Evolutionary conservation across 225 moss, liverwort and hornwort species (phyloP).

Genomic region (Polytrichum formosum): DNA sequence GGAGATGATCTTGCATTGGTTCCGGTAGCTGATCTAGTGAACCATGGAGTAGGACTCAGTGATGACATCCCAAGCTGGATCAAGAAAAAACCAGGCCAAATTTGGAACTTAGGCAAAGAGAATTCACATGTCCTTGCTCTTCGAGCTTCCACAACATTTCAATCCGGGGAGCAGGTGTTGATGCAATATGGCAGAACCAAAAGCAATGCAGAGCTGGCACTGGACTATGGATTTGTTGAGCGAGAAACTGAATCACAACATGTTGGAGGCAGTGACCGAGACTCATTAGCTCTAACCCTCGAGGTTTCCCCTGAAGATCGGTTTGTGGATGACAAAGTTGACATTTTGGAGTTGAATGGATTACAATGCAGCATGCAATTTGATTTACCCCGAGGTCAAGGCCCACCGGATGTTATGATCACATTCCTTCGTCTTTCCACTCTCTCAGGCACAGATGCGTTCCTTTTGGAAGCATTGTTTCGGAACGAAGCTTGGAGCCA

Average conservation of each 20-base stretch:
- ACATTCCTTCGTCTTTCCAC: constrained; percentile 86
- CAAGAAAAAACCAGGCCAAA: constrained; percentile 38
- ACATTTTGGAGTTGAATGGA: constrained; percentile 73
- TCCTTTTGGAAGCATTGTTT: constrained; percentile 92
- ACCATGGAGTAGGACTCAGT: constrained; percentile 43
- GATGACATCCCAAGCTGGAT: constrained; percentile 57
- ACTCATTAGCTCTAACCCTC: constrained; percentile 69
- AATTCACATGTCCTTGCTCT: constrained; percentile 42
- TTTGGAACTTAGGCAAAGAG: constrained; percentile 42
- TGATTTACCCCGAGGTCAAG: constrained; percentile 65
- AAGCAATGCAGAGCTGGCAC: constrained; percentile 82
- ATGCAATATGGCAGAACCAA: constrained; percentile 85
- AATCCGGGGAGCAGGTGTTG: constrained; percentile 62
- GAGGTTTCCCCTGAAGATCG: constrained; percentile 82
- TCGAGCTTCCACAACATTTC: constrained; percentile 39
- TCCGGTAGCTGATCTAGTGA: constrained; percentile 86
- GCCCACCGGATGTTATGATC: constrained; percentile 84
- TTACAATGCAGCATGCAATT: constrained; percentile 64
- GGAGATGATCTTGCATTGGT: constrained; percentile 85
- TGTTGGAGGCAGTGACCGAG: constrained; percentile 40
- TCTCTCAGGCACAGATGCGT: constrained; percentile 79
- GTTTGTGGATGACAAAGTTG: constrained; percentile 83
- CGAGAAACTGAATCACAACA: constrained; percentile 31
- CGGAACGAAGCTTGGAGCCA: constrained; percentile 81
- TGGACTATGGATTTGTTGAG: constrained; percentile 92